Evolutionary conservation across 1,284 basidiomycete genomes (phyloP), one percentile per base, ranked within the genome.

Genomic region (Tetrapyrgos nigripes): DNA sequence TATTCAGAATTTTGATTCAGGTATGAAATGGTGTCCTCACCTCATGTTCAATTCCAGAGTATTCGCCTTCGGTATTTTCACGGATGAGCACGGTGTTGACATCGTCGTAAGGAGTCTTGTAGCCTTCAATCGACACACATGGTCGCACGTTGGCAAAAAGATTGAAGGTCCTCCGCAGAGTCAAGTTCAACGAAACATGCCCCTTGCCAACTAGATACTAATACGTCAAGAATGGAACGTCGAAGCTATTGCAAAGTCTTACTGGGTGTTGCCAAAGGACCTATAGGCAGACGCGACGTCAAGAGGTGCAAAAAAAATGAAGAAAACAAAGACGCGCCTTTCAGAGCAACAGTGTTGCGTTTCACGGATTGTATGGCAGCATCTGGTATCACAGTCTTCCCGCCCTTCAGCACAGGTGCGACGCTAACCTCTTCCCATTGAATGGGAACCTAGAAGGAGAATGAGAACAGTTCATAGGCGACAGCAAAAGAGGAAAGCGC

Each of bases 31-130:
- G 54, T 19, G 40, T 9, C 66, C 76, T 27, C 62, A 93, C 90
- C 86, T 98, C 96, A 77, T 98, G 97, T 79, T 98, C 97, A 69
- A 98, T 98, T 66, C 97, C 97, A 64, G 96, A 98, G 82, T 99
- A 99, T 79, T 99, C 97, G 71, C 97, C 97, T 80, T 99, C 97
- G 28, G 97, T 99, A 80, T 99, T 99, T 81, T 99, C 97, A 72
- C 97, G 94, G 76, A 99, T 99, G 66, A 99, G 83, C 53, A 98
- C 97, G 26, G 94, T 97, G 83, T 99, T 93, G 66, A 99, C 97
- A 72, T 98, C 91, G 74, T 98, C 96, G 73, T 99, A 98, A 8
- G 96, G 92, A 0, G 97, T 99, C 83, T 97, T 97, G 85, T 91
- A 98, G 47, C 97, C 97, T 76, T 94, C 81, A 78, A 99, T 94